phyloP scores from a whole-genome alignment of 2,329 filamentous ascomycete genomes.

The Colletotrichum tabaci region DNA sequence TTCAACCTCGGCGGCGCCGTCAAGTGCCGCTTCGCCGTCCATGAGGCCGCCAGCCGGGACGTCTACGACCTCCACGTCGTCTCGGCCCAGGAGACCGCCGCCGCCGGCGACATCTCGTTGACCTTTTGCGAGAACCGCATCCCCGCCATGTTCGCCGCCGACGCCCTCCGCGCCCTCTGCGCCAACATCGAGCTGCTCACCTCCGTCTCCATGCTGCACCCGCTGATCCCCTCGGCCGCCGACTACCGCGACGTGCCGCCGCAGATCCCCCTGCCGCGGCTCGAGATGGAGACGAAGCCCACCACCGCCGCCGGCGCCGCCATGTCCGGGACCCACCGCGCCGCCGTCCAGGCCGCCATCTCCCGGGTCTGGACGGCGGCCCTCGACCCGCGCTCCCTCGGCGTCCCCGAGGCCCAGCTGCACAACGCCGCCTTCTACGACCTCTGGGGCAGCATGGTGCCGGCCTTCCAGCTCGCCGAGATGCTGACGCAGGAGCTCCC shows the following conservation, averaged over 20 bases:
- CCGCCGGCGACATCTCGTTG: constrained; percentile 59
- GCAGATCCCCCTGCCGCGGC: constrained; percentile 58
- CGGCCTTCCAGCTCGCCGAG: constrained; percentile 62
- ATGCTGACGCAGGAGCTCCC: constrained; percentile 61
- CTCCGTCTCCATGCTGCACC: constrained; percentile 61
- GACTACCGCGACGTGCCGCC: constrained; percentile 57
- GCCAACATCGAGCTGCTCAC: constrained; percentile 63
- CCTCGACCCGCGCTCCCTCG: constrained; percentile 56
- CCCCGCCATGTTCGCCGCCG: constrained; percentile 57
- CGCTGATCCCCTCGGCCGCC: constrained; percentile 59
- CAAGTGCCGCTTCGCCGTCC: constrained; percentile 60
- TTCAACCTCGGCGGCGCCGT: constrained; percentile 64
- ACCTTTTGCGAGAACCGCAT: constrained; percentile 63
- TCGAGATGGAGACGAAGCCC: constrained; percentile 45
- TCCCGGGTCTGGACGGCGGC: constrained; percentile 61
- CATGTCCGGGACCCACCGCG: constrained; percentile 58
- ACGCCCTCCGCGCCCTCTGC: constrained; percentile 62
- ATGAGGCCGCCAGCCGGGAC: constrained; percentile 58
- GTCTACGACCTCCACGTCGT: constrained; percentile 62
- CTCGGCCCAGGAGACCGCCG: constrained; percentile 56
- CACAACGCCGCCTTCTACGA: constrained; percentile 66
- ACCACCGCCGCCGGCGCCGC: constrained; percentile 45
- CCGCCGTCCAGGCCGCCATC: constrained; percentile 59
- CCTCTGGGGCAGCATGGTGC: constrained; percentile 64
- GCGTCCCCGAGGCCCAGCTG: constrained; percentile 58